Evolutionary conservation across 306 rosid genomes (phyloP).

Genomic region (Fagus sylvatica): DNA sequence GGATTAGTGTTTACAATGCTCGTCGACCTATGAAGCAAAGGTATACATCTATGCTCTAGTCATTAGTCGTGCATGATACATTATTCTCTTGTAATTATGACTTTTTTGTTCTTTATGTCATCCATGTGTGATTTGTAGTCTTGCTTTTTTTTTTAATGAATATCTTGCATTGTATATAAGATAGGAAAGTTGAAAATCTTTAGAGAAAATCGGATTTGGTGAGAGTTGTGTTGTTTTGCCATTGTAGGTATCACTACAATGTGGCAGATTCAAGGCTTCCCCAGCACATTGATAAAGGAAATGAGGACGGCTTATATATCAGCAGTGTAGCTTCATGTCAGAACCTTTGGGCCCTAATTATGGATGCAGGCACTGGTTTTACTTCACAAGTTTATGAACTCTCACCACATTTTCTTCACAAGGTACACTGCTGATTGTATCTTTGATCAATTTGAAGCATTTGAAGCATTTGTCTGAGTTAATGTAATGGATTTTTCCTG

Average conservation of each 20-base stretch:
- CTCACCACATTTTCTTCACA: slow-evolving; percentile 67
- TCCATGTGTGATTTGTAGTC: neutral
- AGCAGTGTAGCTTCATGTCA: slow-evolving; percentile 70
- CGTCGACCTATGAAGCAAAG: slow-evolving; percentile 91
- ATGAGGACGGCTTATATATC: slow-evolving; percentile 77
- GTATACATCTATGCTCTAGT: slow-evolving; percentile 24
- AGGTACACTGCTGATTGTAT: slow-evolving; percentile 44
- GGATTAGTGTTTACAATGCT: slow-evolving; percentile 86
- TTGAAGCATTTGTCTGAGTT: neutral
- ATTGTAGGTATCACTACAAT: slow-evolving; percentile 82
- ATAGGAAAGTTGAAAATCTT: neutral
- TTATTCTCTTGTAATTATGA: slow-evolving; percentile 20
- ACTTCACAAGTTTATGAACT: slow-evolving; percentile 76
- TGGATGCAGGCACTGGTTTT: slow-evolving; percentile 98
- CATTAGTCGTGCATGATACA: neutral
- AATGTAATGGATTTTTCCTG: slow-evolving; percentile 3
- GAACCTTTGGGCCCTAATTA: slow-evolving; percentile 85
- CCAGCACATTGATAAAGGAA: slow-evolving; percentile 86
- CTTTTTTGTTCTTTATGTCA: neutral
- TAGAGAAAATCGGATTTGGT: neutral
- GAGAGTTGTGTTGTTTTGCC: slow-evolving; percentile 24
- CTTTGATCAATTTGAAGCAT: neutral
- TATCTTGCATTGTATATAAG: neutral
- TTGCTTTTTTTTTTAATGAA: no score
- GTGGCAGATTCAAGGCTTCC: slow-evolving; percentile 76